Evolutionary conservation across 2,329 filamentous ascomycete genomes (phyloP).

Genomic region (Penicillium sclerotigenum): DNA sequence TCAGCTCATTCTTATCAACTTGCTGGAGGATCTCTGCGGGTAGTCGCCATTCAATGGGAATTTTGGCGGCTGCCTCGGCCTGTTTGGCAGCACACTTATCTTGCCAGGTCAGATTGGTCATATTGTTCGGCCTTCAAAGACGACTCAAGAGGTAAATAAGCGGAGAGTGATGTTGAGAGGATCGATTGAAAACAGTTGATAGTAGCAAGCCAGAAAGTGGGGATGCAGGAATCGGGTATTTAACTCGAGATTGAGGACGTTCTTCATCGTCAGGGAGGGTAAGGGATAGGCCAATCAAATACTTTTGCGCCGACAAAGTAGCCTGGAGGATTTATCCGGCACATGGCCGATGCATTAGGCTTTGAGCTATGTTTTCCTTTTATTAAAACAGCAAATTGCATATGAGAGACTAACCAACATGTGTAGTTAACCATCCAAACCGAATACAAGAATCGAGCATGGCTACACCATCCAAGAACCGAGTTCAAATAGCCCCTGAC

Average conservation of each 20-base stretch:
- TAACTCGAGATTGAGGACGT: background rate
- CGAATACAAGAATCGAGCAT: background rate
- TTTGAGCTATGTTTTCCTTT: background rate
- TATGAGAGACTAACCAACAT: no score
- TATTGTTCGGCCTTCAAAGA: background rate
- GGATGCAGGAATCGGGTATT: background rate
- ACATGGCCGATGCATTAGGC: background rate
- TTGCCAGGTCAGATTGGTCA: background rate
- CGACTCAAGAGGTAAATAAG: background rate
- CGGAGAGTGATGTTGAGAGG: background rate
- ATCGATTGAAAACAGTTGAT: no score
- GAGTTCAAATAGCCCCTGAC: background rate
- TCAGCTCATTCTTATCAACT: background rate
- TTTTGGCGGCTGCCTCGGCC: background rate
- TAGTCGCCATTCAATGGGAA: background rate
- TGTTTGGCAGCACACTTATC: background rate
- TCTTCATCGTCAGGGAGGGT: background rate
- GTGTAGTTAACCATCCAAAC: no score
- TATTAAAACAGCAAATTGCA: background rate
- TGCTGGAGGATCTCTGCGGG: background rate
- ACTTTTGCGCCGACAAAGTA: background rate
- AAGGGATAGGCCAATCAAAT: background rate
- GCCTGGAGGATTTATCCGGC: background rate
- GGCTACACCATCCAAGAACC: background rate
- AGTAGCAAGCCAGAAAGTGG: no score